Evolutionary conservation across 305 asterid genomes (phyloP).

Genomic region (Fraxinus xanthoxyloides): DNA sequence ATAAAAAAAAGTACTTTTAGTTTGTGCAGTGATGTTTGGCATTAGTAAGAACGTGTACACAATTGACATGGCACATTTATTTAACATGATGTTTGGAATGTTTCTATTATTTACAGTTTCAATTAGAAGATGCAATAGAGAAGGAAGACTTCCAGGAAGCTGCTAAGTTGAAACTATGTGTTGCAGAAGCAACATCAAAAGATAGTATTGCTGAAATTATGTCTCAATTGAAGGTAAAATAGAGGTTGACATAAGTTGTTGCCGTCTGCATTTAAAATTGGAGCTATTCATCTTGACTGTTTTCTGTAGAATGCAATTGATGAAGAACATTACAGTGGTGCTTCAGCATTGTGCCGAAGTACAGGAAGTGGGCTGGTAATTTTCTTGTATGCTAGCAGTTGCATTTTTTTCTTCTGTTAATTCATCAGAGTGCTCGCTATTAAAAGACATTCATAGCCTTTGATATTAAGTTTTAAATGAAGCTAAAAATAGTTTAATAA

Average conservation of each 20-base stretch:
- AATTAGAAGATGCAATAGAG: conserved; percentile 89
- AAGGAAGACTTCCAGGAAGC: conserved; percentile 90
- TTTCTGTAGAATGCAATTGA: conserved; percentile 59
- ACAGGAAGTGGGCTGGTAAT: conserved; percentile 97
- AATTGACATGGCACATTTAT: neutral
- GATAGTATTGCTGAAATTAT: conserved; percentile 78
- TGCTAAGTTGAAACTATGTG: conserved; percentile 64
- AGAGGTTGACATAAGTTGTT: conserved; percentile 15
- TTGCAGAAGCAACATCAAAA: conserved; percentile 67
- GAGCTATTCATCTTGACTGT: conserved; percentile 13
- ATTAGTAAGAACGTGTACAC: conserved; percentile 11
- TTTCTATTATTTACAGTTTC: conserved; percentile 56
- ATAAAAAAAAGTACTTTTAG: neutral
- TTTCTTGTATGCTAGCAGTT: conserved; percentile 21
- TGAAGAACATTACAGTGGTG: conserved; percentile 87
- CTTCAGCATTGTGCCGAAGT: conserved; percentile 73
- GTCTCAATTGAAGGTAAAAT: conserved; percentile 67
- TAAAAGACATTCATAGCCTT: neutral
- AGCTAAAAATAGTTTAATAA: neutral
- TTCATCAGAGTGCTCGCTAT: neutral
- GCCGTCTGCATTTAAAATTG: conserved; percentile 10
- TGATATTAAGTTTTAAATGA: neutral
- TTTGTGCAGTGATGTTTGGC: conserved; percentile 3
- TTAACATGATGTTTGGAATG: conserved; percentile 4
- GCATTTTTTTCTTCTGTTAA: neutral